These are phyloP conservation scores for Lasiosphaeria ovina DNA, from an alignment of 495 filamentous ascomycete genomes.

Conservation along the genomic window DNA sequence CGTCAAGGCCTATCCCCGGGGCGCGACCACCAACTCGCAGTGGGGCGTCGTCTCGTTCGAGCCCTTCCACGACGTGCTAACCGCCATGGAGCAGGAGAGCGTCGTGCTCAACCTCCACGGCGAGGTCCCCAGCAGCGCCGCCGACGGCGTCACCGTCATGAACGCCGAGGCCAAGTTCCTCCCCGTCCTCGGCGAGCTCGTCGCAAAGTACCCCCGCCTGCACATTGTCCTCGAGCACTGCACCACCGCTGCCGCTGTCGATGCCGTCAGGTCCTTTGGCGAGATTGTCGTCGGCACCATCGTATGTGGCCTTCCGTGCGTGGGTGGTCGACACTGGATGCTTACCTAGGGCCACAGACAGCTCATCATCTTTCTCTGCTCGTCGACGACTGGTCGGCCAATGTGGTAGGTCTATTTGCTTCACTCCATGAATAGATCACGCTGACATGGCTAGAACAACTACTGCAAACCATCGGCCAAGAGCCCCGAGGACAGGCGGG, in stretches of 20 bases:
- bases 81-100: constrained; percentile 62
- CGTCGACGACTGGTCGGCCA: constrained; percentile 70
- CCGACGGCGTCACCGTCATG: constrained; percentile 69
- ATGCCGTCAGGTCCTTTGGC: constrained; percentile 72
- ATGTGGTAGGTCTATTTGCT: constrained; percentile 36
- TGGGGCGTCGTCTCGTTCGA: constrained; percentile 74
- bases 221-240: constrained; percentile 81
- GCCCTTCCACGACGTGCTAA: constrained; percentile 69
- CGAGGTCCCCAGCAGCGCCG: constrained; percentile 54
- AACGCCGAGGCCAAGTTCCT: constrained; percentile 82
- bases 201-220: constrained; percentile 72
- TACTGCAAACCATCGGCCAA: constrained; percentile 90
- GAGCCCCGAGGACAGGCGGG: constrained; percentile 67
- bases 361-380: constrained; percentile 81
- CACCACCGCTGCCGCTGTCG: constrained; percentile 77
- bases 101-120: constrained; percentile 61
- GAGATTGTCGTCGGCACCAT: constrained; percentile 72
- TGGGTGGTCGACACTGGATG: neutral
- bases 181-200: constrained; percentile 68
- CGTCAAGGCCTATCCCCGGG: constrained; percentile 54
- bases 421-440: neutral
- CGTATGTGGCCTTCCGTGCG: constrained; percentile 31
- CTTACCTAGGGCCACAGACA: constrained; percentile 20
- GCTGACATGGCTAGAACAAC: constrained; percentile 52
- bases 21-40: constrained; percentile 81